Base-by-base conservation (phyloP, 73 alveolate genomes). In the Stentor roeselii region DNA sequence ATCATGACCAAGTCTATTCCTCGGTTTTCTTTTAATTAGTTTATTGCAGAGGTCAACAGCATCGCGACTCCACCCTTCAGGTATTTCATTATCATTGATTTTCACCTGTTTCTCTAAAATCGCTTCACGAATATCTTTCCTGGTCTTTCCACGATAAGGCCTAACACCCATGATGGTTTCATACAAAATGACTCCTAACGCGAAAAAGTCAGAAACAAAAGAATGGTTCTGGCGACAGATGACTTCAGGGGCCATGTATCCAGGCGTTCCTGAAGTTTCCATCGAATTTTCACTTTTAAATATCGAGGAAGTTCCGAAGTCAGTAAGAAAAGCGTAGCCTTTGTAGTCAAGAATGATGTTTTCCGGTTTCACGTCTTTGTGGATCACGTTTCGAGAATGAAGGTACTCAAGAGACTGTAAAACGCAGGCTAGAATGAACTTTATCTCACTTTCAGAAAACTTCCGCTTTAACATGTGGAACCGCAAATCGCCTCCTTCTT, bases 51-150 rank as follows among this genome's bases (percentile, higher is more conserved):
- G 95, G 89, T 96, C 99, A 35, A 97, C 97, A 14, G 94, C 97
- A 60, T 96, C 99, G 31, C 94, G 86, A 31, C 97, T 88, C 99
- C 99, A 97, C 41, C 97, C 97, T 3, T 86, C 90, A 36, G 97
- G 96, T 0, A 96, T 91, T 84, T 96, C 98, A 60, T 76, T 78
- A 84, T 82, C 88, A 80, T 91, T 96, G 15, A 96, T 89, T 60
- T 90, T 60, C 30, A 92, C 95, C 87, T 96, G 95, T 86, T 74
- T 3, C 58, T 84, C 60, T 38, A 84, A 3, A 27, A 87, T 83
- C 39, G 75, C 59, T n/a, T 59, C 60, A 34, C 58, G 42, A 84
- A 87, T 84, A 36, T 85, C 32, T 36, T 60, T 30, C 40, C 84
- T 84, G 83, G 83, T 75, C 3, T 86, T 60, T 15, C 67, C 85